Evolutionary conservation across 2,329 filamentous ascomycete species (phyloP).

Genomic region (Penicillium sp.): DNA sequence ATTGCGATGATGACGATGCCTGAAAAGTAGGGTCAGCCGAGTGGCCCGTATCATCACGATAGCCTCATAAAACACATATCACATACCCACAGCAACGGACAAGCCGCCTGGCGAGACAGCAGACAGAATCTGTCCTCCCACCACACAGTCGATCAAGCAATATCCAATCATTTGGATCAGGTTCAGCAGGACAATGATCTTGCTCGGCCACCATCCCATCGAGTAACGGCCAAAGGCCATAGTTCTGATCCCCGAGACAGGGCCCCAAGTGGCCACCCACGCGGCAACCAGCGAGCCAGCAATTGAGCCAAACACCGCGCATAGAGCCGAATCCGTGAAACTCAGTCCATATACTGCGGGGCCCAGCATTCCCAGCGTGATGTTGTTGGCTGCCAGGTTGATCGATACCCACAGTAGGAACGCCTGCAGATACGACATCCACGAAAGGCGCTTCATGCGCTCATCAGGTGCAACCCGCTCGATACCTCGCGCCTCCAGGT

Average conservation of each 20-base stretch:
- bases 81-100: conserved; percentile 61
- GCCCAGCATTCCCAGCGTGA: conserved; percentile 65
- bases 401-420: conserved; percentile 63
- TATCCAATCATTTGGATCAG: conserved; percentile 65
- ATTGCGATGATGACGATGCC: conserved; percentile 64
- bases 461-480: conserved; percentile 58
- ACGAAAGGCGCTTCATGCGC: conserved; percentile 53
- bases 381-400: conserved; percentile 64
- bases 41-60: too few species aligned
- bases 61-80: neutral
- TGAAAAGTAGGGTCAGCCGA: conserved; percentile 16
- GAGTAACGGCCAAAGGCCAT: conserved; percentile 63
- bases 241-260: conserved; percentile 62
- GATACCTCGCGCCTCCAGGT: conserved; percentile 61
- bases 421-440: conserved; percentile 58
- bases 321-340: conserved; percentile 59
- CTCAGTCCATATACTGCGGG: conserved; percentile 60
- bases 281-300: conserved; percentile 58
- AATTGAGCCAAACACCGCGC: conserved; percentile 59
- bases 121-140: conserved; percentile 68
- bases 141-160: conserved; percentile 63
- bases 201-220: conserved; percentile 68
- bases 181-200: conserved; percentile 64
- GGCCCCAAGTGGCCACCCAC: conserved; percentile 65
- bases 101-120: conserved; percentile 62